phyloP scores from a whole-genome alignment of 257 asterid species.

The Rehmannia glutinosa region DNA sequence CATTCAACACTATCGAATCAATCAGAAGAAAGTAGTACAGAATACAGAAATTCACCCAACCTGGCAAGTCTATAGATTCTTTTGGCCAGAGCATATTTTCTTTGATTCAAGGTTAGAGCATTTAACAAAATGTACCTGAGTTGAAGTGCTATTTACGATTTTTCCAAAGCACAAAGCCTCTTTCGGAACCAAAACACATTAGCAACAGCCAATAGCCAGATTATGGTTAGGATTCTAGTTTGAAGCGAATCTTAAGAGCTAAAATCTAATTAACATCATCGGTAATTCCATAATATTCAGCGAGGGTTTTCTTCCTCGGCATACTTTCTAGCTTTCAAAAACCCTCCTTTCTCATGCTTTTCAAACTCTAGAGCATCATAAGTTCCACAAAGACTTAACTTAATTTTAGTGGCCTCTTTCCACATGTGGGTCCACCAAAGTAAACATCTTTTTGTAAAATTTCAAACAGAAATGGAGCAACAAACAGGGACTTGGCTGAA shows the following conservation, averaged over 20 bases:
- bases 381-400: not conserved
- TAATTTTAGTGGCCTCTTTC: not conserved
- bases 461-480: not conserved
- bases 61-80: not conserved
- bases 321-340: not conserved
- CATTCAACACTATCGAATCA: conserved; percentile 4
- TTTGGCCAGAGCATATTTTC: not conserved
- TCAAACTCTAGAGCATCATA: not conserved
- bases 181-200: not conserved
- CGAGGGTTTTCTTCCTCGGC: not conserved
- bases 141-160: not conserved
- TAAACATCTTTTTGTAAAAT: no score
- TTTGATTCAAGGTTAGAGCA: not conserved
- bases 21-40: not conserved
- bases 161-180: not conserved
- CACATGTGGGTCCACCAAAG: no score
- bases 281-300: not conserved
- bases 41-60: not conserved
- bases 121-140: not conserved
- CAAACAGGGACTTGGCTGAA: not conserved
- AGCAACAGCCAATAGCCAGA: no score
- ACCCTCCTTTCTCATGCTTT: not conserved
- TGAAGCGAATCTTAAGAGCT: not conserved
- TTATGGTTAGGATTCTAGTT: not conserved
- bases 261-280: not conserved